Conservation (phyloP, 108 stramenopile genomes). For the Nitzschia putrida region DNA sequence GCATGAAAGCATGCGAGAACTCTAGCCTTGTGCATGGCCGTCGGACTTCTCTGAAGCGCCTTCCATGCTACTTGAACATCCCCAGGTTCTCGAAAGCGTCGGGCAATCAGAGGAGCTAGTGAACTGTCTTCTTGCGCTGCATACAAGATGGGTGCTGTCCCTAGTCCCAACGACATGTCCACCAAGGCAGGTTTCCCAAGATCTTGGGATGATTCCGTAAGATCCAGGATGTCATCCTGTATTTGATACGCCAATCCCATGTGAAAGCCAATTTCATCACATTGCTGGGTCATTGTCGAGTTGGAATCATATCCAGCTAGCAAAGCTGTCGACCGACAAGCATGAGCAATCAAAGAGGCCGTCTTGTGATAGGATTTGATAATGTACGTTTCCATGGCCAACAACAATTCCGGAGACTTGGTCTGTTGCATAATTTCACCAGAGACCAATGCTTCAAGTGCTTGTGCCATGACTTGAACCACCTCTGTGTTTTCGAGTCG, state of each 20-base stretch:
- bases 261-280: conserved; percentile 97
- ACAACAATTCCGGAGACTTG: conserved; percentile 72
- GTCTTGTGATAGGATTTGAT: conserved; percentile 98
- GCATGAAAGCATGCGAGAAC: conserved; percentile 90
- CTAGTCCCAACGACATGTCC: conserved; percentile 89
- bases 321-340: conserved; percentile 87
- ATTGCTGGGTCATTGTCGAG: conserved; percentile 82
- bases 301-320: conserved; percentile 89
- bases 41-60: conserved; percentile 74
- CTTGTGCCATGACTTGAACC: conserved; percentile 97
- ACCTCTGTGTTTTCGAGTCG: conserved; percentile 91
- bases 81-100: conserved; percentile 92
- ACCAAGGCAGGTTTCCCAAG: conserved; percentile 84
- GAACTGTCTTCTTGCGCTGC: conserved; percentile 86
- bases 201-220: conserved; percentile 86
- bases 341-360: conserved; percentile 92
- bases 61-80: conserved; percentile 88
- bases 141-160: conserved; percentile 96
- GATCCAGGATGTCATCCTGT: conserved; percentile 96
- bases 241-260: conserved; percentile 96
- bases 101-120: conserved; percentile 82
- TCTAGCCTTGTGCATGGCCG: conserved; percentile 88
- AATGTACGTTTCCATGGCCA: conserved; percentile 91
- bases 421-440: conserved; percentile 98
- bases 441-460: conserved; percentile 91